Evolutionary conservation across 2,329 filamentous ascomycete genomes (phyloP), one percentile per base, ranked within the genome.

Genomic region (Aspergillus ochraceoroseus): DNA sequence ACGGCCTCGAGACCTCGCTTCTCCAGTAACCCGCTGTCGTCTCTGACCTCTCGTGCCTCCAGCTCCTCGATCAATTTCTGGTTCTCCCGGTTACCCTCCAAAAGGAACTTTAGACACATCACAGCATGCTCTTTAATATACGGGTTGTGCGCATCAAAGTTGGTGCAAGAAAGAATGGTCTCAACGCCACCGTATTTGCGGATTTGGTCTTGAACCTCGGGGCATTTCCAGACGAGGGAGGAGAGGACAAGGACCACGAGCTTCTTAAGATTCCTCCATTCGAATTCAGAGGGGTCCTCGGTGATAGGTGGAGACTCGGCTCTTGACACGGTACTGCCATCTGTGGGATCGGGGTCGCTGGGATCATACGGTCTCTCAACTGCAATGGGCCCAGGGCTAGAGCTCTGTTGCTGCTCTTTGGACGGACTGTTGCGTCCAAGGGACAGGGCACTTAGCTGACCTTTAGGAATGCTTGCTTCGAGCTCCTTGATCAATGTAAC

Each of bases 81-180:
- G 49, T 79, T 70, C 40, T 71, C 70, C 8, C 61, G 56, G 40
- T 72, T 73, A 1, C 65, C 65, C 43, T 78, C 75, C 5, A 78
- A 65, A 13, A 77, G 57, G 53, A 79, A 94, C 59, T 90, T 89
- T n/a, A 94, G 74, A 51, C 85, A 89, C 60, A 94, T 82, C 34
- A 89, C 87, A 2, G 87, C 86, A 49, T 89, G 85, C 63, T 96
- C 90, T 56, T 90, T 87, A 48, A 94, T 89, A 59, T 90, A 95
- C 0, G 88, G 87, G 58, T 95, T 95, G 66, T 94, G 81, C 53
- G 90, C 87, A 59, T 96, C 90, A 59, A 92, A 92, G 20, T 82
- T 78, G 55, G 88, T 95, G 65, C 88, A 95, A 57, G 88, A 88
- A 11, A 95, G 76, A 13, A 96, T 75, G 0, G 86, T 82, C 52